Percentiles rank a stretch among this genome's conserved stretches.
Conservation (phyloP, 345 rosid species). For the Brassica nigra region DNA sequence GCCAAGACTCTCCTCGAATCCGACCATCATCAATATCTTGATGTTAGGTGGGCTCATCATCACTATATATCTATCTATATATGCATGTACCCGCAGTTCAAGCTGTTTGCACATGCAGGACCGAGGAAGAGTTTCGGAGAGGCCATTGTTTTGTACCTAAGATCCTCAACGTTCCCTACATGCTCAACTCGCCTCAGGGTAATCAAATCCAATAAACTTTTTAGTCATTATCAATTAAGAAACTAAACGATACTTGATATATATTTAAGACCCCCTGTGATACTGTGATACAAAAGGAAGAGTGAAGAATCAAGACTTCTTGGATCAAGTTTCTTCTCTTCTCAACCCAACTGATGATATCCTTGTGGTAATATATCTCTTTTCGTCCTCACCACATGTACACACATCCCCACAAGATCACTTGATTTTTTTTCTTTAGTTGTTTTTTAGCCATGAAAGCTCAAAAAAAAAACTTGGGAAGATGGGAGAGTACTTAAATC, state of each 20-base stretch:
- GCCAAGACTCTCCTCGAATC: constrained; percentile 57
- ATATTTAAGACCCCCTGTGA: neutral
- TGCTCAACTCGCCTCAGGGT: constrained; percentile 79
- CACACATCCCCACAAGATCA: neutral
- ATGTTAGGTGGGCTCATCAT: constrained; percentile 60
- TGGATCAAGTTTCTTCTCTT: constrained; percentile 35
- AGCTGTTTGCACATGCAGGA: constrained; percentile 47
- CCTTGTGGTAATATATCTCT: constrained; percentile 35
- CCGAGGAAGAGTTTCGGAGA: constrained; percentile 67
- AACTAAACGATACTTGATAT: neutral
- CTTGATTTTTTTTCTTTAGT: neutral
- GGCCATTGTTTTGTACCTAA: constrained; percentile 61
- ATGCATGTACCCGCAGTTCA: neutral
- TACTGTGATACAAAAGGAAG: constrained; percentile 32
- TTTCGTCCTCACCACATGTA: constrained; percentile 2
- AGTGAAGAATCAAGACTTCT: constrained; percentile 42
- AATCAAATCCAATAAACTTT: neutral
- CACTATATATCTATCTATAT: neutral
- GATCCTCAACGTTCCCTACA: constrained; percentile 72
- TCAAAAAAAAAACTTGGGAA: neutral
- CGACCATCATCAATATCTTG: constrained; percentile 56
- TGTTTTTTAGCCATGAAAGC: neutral
- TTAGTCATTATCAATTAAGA: neutral
- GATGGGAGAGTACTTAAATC: neutral
- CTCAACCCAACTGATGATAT: constrained; percentile 36